Percentiles rank a stretch among this genome's conserved stretches.
Conservation (phyloP, 176 grass and related monocot species). For the Coix lacrymajobi region DNA sequence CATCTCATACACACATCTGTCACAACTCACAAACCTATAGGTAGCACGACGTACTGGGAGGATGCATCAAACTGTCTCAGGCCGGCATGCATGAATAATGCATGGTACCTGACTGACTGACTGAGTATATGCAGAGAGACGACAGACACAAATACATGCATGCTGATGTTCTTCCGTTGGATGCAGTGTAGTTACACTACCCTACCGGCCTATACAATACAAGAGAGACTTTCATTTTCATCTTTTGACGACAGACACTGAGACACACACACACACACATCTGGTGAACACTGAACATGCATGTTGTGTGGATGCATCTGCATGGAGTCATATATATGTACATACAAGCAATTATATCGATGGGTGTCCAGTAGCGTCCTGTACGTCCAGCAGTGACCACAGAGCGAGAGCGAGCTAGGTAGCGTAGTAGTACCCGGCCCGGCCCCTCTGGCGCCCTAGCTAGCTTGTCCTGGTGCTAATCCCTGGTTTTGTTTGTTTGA, state of each 20-base stretch:
- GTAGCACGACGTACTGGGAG: too few relatives aligned
- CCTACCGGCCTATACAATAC: too few relatives aligned
- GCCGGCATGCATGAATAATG: not conserved
- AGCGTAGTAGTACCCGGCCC: too few relatives aligned
- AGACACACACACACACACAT: not conserved
- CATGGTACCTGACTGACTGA: not conserved
- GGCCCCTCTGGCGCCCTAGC: not conserved
- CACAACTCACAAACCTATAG: too few relatives aligned
- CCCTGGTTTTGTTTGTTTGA: conserved; percentile 12
- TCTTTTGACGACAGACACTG: not conserved
- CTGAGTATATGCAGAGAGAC: not conserved
- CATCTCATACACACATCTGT: not conserved
- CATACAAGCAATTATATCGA: not conserved
- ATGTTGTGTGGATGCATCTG: not conserved
- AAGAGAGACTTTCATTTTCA: not conserved
- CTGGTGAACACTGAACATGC: not conserved
- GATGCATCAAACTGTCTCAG: not conserved
- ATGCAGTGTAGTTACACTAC: too few relatives aligned
- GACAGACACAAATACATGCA: not conserved
- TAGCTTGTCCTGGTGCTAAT: conserved; percentile 34
- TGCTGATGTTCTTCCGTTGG: not conserved
- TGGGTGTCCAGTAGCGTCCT: not conserved
- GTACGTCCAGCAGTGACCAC: not conserved
- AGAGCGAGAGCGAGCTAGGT: not conserved
- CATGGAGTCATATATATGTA: not conserved